Evolutionary conservation across 2,329 filamentous ascomycete genomes (phyloP), one percentile per base, ranked within the genome.

Genomic region (Ophiocordyceps australis): DNA sequence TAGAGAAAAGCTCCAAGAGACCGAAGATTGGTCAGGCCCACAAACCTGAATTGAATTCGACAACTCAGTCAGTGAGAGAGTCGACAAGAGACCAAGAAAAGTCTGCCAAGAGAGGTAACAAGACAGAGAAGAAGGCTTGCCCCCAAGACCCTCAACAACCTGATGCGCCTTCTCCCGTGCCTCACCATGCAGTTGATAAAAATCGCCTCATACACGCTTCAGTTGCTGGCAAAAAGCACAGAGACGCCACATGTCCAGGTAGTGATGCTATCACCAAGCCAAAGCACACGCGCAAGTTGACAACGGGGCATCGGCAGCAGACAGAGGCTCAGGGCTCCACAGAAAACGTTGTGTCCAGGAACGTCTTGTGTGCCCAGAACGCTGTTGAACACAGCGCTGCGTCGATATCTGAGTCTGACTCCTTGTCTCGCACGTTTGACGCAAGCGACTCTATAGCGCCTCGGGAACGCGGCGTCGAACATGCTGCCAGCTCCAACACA

Each of bases 401-500:
- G 17, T 62, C 68, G 25, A 54, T 59, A 16, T 55, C 59, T n/a
- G 52, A 57, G 23, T 79, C 74, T 7, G 44, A 47, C 35, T 41
- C 41, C 25, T 46, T 50, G 12, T 53, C 52, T 17, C 65, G 71
- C 14, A 55, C 59, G 3, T 74, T 73, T 38, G 74, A 81, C 42
- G 54, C 50, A 27, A 55, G 56, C 28, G 49, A 53, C 21, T 39
- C 45, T 12, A 49, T 61, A 34, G 46, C 52, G 20, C 32, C 45
- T 33, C 32, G 48, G 12, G 46, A 47, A 17, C 50, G 53, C 27
- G 41, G 45, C 14, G 45, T 46, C 5, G 48, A 41, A 31, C 62
- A 66, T 32, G 42, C 56, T n/a, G 51, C 62, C 24, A 70, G 66
- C 47, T 55, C 58, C 32, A 66, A 63, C 24, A 81, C 77, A 17